phyloP scores from a whole-genome alignment of 1,284 basidiomycete genomes.

The Moesziomyces parantarcticus region DNA sequence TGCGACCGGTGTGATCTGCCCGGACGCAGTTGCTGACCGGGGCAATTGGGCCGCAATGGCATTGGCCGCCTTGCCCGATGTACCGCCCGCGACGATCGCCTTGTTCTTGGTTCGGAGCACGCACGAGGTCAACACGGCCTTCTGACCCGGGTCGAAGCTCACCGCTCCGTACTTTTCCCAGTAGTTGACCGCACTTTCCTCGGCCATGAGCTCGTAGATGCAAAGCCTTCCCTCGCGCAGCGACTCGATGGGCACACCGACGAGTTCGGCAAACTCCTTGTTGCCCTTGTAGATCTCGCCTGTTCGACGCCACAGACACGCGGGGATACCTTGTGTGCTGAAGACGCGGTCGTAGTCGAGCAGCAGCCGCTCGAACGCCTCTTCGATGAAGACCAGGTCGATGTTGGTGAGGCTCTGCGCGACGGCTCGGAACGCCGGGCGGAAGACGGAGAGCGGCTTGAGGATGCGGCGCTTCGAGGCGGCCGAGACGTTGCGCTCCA shows the following conservation, averaged over 20 bases:
- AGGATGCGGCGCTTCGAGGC: conserved; percentile 85
- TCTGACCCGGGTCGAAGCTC: conserved; percentile 80
- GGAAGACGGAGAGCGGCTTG: conserved; percentile 85
- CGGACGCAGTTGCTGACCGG: not conserved
- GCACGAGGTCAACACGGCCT: conserved; percentile 92
- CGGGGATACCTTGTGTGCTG: conserved; percentile 80
- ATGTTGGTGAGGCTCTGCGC: conserved; percentile 90
- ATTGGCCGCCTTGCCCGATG: conserved; percentile 6
- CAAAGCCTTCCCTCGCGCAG: conserved; percentile 88
- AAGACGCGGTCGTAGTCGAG: conserved; percentile 96
- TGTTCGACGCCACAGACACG: conserved; percentile 94
- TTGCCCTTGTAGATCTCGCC: conserved; percentile 99
- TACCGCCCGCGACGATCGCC: conserved; percentile 25
- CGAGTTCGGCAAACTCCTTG: conserved; percentile 88
- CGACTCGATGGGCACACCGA: conserved; percentile 83
- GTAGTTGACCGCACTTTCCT: conserved; percentile 92
- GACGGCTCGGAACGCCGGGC: conserved; percentile 76
- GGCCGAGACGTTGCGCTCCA: conserved; percentile 78
- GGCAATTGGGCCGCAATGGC: conserved; percentile 18
- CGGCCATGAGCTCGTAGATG: conserved; percentile 85
- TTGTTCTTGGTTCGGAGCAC: conserved; percentile 72
- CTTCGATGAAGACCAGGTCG: conserved; percentile 86
- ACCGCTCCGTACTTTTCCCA: conserved; percentile 76
- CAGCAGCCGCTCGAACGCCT: conserved; percentile 93
- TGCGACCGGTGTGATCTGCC: conserved; percentile 11